A percentile compares a stretch with the other conserved stretches of the same genome.
These are phyloP conservation scores for Botrytis byssoidea DNA, from an alignment of 2,329 filamentous ascomycete species.

Conservation along the genomic window DNA sequence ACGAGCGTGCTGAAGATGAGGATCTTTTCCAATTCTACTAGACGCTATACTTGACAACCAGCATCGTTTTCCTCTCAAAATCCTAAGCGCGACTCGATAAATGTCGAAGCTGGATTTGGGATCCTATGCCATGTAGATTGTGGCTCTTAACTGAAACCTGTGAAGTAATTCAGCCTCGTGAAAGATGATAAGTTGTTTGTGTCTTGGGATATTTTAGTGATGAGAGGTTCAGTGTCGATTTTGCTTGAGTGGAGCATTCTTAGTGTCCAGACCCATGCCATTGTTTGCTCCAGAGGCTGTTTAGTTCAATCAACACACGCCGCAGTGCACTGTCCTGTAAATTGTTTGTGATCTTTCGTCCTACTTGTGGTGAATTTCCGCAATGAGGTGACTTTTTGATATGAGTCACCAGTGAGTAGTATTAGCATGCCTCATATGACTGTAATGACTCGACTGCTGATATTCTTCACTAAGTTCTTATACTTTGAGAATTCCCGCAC, in stretches of 20 bases:
- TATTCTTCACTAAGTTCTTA: neutral
- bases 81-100: accelerated
- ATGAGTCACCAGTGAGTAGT: neutral
- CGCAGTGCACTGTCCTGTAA: neutral
- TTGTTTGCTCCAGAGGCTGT: neutral
- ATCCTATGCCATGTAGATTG: too few relatives aligned
- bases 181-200: neutral
- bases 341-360: neutral
- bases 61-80: neutral
- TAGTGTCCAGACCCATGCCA: neutral
- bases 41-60: too few relatives aligned
- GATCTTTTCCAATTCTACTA: neutral
- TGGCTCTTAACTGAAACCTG: neutral
- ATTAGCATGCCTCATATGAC: neutral
- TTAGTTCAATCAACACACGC: neutral
- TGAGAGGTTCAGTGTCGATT: neutral
- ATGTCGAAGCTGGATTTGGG: too few relatives aligned
- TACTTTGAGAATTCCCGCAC: neutral
- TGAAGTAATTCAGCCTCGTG: neutral
- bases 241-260: neutral
- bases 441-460: neutral
- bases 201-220: too few relatives aligned
- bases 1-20: neutral
- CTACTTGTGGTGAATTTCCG: neutral
- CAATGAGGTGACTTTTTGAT: neutral